Percentiles rank a stretch among this genome's conserved stretches.
These are phyloP conservation scores for Taphrina communis DNA, from an alignment of 1,139 yeast species.

Conservation along the genomic window DNA sequence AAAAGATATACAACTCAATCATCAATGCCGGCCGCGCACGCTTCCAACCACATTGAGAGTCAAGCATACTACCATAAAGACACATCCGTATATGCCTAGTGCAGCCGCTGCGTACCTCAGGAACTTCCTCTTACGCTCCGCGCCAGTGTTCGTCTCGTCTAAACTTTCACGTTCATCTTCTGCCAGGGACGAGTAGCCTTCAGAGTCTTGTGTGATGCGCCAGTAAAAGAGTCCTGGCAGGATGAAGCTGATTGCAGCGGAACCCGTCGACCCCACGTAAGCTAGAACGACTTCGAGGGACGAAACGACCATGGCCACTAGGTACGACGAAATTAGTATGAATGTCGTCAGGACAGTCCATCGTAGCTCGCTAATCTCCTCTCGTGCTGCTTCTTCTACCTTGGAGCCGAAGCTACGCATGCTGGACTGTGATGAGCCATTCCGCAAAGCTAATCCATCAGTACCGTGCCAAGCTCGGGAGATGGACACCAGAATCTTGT, in stretches of 20 bases:
- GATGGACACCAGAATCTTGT: constrained; percentile 62
- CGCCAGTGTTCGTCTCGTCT: constrained; percentile 25
- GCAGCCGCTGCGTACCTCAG: constrained; percentile 65
- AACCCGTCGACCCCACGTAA: constrained; percentile 93
- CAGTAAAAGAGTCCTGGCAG: constrained; percentile 90
- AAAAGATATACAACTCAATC: no score
- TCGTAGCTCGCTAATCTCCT: constrained; percentile 47
- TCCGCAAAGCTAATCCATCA: constrained; percentile 21
- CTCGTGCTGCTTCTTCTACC: constrained; percentile 3
- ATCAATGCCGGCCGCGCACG: constrained; percentile 10
- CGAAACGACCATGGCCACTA: constrained; percentile 75
- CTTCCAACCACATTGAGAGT: constrained; percentile 36
- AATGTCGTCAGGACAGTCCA: constrained; percentile 70
- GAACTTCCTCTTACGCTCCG: constrained; percentile 37
- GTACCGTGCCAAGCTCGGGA: constrained; percentile 55
- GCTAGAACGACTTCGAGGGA: constrained; percentile 87
- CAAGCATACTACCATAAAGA: constrained; percentile 79
- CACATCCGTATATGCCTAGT: constrained; percentile 73
- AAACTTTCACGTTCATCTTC: constrained; percentile 41
- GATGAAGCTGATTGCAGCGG: constrained; percentile 89
- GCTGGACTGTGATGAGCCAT: constrained; percentile 34
- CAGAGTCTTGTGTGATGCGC: constrained; percentile 43
- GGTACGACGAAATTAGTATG: constrained; percentile 67
- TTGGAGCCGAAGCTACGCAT: constrained; percentile 14
- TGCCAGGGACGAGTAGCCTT: constrained; percentile 16